Percentiles rank a stretch among this genome's conserved stretches.
Conservation (phyloP, 257 asterid species). For the Solanum medicagineum region DNA sequence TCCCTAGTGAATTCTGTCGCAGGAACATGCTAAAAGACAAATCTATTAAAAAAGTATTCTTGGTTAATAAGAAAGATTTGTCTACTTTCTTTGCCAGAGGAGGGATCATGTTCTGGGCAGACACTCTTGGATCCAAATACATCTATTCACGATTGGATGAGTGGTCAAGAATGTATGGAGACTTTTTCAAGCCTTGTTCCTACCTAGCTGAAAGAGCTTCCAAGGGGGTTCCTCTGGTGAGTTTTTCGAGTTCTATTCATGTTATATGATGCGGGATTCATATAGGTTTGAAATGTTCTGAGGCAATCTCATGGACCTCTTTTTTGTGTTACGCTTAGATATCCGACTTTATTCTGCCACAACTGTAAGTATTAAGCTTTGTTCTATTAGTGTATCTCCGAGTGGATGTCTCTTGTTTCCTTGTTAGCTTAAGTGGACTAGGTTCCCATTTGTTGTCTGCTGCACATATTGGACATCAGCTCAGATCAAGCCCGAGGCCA, state of each 20-base stretch:
- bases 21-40: not conserved
- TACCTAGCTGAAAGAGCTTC: slow-evolving; percentile 83
- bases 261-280: not conserved
- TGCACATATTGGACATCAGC: not conserved
- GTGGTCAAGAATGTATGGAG: slow-evolving; percentile 68
- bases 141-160: slow-evolving; percentile 74
- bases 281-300: not conserved
- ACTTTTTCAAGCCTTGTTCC: slow-evolving; percentile 85
- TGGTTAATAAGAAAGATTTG: not conserved
- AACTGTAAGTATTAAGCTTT: not conserved
- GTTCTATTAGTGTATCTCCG: not conserved
- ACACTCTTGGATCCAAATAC: slow-evolving; percentile 73
- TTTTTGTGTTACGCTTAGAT: not conserved
- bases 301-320: not conserved
- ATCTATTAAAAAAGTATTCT: not conserved
- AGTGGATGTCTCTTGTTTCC: not conserved
- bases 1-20: not conserved
- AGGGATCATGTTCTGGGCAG: slow-evolving; percentile 93
- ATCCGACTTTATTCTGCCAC: not conserved
- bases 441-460: not conserved
- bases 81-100: slow-evolving; percentile 38
- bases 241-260: slow-evolving; percentile 4
- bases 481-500: not conserved
- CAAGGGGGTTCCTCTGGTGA: slow-evolving; percentile 80
- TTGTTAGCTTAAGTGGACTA: not conserved